Evolutionary conservation across 352 stramenopile genomes (phyloP).

Genomic region (Phytophthora hibernalis): DNA sequence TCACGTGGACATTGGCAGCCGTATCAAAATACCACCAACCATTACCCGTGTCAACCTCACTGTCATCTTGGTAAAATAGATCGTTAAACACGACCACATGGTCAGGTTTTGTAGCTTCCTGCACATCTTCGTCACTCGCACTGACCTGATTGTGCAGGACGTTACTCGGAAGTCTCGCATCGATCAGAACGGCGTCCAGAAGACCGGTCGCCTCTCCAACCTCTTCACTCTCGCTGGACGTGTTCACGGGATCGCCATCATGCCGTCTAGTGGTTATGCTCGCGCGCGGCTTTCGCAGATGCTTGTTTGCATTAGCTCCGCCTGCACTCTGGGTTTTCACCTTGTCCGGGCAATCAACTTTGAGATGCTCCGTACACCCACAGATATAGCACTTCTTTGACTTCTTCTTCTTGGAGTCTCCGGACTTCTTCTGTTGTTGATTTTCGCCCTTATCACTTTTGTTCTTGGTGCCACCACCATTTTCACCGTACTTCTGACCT

Average conservation of each 20-base stretch:
- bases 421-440: not conserved
- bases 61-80: no score
- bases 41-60: not conserved
- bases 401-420: not conserved
- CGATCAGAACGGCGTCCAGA: not conserved
- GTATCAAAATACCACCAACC: conserved; percentile 21
- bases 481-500: not conserved
- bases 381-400: not conserved
- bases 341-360: not conserved
- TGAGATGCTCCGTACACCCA: not conserved
- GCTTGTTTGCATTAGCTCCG: not conserved
- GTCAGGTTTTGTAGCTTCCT: not conserved
- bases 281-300: not conserved
- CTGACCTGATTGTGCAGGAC: no score
- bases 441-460: not conserved
- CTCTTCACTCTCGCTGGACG: no score
- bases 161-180: no score
- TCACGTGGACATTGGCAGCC: not conserved
- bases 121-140: not conserved
- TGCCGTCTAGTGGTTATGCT: not conserved
- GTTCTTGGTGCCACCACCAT: not conserved
- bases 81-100: no score
- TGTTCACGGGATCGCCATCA: no score
- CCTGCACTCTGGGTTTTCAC: not conserved
- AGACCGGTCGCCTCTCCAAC: not conserved